Evolutionary conservation across 2,329 filamentous ascomycete genomes (phyloP).

Genomic region (Parastagonospora nodorum): DNA sequence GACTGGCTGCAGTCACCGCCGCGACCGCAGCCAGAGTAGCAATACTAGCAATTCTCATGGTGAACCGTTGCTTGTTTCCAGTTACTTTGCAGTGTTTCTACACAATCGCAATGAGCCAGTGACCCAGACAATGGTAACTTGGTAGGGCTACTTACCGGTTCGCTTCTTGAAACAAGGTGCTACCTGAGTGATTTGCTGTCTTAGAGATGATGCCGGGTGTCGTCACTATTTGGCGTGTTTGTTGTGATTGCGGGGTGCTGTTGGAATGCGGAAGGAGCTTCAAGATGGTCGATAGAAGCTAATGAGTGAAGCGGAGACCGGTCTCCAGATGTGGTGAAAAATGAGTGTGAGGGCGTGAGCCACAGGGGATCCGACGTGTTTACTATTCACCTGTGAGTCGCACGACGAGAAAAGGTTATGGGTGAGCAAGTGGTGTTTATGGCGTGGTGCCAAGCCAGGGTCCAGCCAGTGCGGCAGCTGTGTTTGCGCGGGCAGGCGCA

Average conservation of each 20-base stretch:
- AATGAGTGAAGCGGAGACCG: slow-evolving; percentile 44
- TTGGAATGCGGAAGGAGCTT: slow-evolving; percentile 25
- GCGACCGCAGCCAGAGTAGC: slow-evolving; percentile 50
- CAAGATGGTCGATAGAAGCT: slow-evolving; percentile 24
- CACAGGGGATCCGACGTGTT: slow-evolving; percentile 6
- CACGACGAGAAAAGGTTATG: slow-evolving; percentile 8
- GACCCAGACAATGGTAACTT: background rate
- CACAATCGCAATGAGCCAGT: background rate
- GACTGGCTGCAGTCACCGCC: slow-evolving; percentile 60
- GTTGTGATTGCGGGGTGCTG: slow-evolving; percentile 5
- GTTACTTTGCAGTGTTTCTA: background rate
- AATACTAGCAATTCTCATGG: slow-evolving; percentile 45
- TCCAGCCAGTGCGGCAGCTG: slow-evolving; percentile 18
- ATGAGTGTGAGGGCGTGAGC: slow-evolving; percentile 18
- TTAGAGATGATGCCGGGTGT: background rate
- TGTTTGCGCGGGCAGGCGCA: slow-evolving; percentile 25
- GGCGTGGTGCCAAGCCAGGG: slow-evolving; percentile 27
- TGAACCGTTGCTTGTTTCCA: slow-evolving; percentile 11
- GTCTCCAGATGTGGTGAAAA: slow-evolving; percentile 31
- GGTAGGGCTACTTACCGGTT: background rate
- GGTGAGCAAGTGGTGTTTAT: slow-evolving; percentile 17
- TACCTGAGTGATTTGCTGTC: background rate
- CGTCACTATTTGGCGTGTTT: slow-evolving; percentile 10
- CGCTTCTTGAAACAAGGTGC: background rate
- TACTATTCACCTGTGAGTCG: slow-evolving; percentile 16